Evolutionary conservation across 1,284 basidiomycete species (phyloP), one percentile per base, ranked within the genome.

Genomic region (Puccinia polysora): DNA sequence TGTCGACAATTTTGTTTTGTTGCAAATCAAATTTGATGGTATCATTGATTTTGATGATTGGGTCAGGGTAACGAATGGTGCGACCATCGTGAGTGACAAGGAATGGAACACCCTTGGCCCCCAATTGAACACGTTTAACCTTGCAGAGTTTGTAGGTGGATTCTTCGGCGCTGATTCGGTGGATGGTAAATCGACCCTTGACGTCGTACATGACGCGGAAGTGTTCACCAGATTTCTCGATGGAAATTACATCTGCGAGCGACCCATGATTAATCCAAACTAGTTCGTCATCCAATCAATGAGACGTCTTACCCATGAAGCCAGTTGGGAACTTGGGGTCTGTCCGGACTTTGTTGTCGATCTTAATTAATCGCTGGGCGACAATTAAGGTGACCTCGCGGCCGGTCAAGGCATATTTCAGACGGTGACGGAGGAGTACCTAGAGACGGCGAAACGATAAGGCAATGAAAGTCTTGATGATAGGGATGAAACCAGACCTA

Each of bases 201-300:
- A 97, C 88, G 81, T 98, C 96, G 86, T 98, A 98, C 64, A 99
- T 86, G 77, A 98, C 87, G 82, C 95, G 95, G 89, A 98, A 99
- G 86, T 97, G 89, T 84, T 99, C 95, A 83, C 90, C 91, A 60
- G 95, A 97, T 83, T 94, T 94, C 83, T 98, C 96, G 77, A 99
- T 91, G 74, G 91, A 87, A 81, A 99, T 86, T 75, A 97, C 95
- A 82, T 98, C 93, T 93, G 74, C 10, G 65, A 18, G n/a, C 38
- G n/a, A 53, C 30, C n/a, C 4, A 18, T 4, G 43, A 10, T 28
- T 53, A 20, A 52, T 28, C 30, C 34, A 45, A 71, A 4, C 10
- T 14, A 12, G 20, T 2, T 10, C 28, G 8, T 28, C 18, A 40
- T n/a, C 10, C 28, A 25, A 12, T 25, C 34, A 8, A 12, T 8